Evolutionary conservation across 352 stramenopile species (phyloP).

Genomic region (Phytophthora sojae): DNA sequence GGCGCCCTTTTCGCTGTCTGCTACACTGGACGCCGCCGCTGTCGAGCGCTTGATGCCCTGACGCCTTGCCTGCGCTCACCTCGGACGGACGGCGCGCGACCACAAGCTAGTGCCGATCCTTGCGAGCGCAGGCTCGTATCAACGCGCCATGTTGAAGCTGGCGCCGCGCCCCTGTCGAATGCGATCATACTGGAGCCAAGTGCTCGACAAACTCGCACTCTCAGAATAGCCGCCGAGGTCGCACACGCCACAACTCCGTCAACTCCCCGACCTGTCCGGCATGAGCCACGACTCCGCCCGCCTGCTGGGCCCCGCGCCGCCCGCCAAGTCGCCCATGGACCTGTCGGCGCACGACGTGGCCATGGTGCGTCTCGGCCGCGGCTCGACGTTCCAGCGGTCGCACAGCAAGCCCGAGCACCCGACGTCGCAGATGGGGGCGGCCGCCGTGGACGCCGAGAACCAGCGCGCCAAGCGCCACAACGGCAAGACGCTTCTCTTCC

Average conservation of each 20-base stretch:
- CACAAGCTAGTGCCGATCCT: conserved; percentile 16
- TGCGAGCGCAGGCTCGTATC: conserved; percentile 12
- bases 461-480: conserved; percentile 39
- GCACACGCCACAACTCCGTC: too few relatives aligned
- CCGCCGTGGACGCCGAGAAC: conserved; percentile 55
- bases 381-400: conserved; percentile 53
- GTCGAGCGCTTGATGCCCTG: neutral
- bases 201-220: conserved; percentile 15
- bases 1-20: neutral
- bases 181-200: conserved; percentile 9
- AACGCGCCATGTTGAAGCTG: conserved; percentile 27
- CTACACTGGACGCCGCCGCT: neutral
- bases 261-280: neutral
- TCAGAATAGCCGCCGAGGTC: conserved; percentile 12
- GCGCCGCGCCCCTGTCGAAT: neutral
- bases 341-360: conserved; percentile 40
- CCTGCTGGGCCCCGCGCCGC: conserved; percentile 26
- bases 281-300: conserved; percentile 28
- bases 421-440: conserved; percentile 64
- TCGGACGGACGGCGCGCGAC: conserved; percentile 1
- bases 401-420: conserved; percentile 66
- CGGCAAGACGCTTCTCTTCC: conserved; percentile 61
- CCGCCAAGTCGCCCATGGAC: conserved; percentile 33
- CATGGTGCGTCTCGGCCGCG: conserved; percentile 36
- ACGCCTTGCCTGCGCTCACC: neutral